Base-by-base conservation (phyloP, 371 early-diverging fungal genomes). In the Mucor mucedo region DNA sequence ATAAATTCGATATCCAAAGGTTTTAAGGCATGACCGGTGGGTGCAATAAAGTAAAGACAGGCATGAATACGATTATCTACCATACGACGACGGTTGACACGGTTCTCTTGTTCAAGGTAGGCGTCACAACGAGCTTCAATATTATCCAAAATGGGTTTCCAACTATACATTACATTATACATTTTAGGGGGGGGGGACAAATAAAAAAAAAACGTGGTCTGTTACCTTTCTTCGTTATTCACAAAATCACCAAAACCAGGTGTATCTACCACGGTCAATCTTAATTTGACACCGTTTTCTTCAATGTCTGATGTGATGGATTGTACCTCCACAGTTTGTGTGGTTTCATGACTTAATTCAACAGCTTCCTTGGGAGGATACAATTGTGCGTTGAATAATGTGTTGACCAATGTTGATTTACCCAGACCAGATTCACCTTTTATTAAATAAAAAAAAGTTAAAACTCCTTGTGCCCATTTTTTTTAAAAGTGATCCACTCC, bases 331-430 rank as follows among this genome's bases (percentile, higher is more conserved):
- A 98, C 95, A 35, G 96, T 95, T 77, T 95, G 95, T 59, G 91
- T 91, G 27, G 91, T 89, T 62, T 96, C 96, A 45, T 86, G 86
- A 9, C 92, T 84, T 32, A 90, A 89, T 63, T 91, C 92, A 66
- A 88, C 86, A 66, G 86, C 79, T 67, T 95, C 93, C 72, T 88
- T 89, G 55, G 87, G 83, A 38, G 96, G 96, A 80, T 97, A 96
- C 33, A 99, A 79, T 55, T 89, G 83, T 38, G 95, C 90, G 79
- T 94, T 95, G 86, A 99, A 99, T 60, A 99, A 84, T 40, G 99
- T 98, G 89, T 98, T 99, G 69, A 99, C 91, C 27, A 99, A 84
- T n/a, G 99, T 99, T n/a, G 99, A 95, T 84, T 99, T 97, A 62
- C 99, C 99, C 54, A 99, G 88, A 54, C 99, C 99, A 56, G 97